Percentiles rank a stretch among this genome's conserved stretches.
These are phyloP conservation scores for Tulasnella sp. DNA, from an alignment of 768 basidiomycete species.

Conservation along the genomic window DNA sequence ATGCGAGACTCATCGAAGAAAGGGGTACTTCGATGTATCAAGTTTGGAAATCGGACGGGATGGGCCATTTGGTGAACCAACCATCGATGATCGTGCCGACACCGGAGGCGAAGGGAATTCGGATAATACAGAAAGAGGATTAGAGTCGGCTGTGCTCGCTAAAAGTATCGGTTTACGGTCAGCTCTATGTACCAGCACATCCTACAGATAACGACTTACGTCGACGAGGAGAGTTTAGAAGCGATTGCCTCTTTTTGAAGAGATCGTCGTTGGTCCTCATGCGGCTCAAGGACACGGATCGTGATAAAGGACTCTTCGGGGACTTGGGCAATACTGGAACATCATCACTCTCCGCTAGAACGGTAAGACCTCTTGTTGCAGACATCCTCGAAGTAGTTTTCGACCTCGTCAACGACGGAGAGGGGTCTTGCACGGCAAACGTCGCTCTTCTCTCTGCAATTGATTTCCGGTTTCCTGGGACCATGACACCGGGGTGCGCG, in stretches of 20 bases:
- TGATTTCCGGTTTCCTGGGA: not conserved
- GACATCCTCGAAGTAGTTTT: not conserved
- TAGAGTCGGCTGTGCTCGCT: not conserved
- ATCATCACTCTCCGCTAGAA: not conserved
- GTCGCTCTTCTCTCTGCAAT: conserved; percentile 11
- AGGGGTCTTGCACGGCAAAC: not conserved
- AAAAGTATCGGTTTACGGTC: not conserved
- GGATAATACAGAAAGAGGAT: not conserved
- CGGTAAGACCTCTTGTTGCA: not conserved
- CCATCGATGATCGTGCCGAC: not conserved
- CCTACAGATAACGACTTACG: not conserved
- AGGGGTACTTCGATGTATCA: conserved; percentile 22
- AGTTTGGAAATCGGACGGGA: conserved; percentile 25
- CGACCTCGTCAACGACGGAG: not conserved
- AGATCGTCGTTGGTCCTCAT: conserved; percentile 25
- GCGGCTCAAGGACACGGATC: not conserved
- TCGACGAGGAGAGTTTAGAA: conserved; percentile 9
- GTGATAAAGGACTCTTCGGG: not conserved
- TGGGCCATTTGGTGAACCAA: conserved; percentile 1
- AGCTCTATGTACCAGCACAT: not conserved
- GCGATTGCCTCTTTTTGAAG: conserved; percentile 19
- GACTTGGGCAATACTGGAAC: not conserved
- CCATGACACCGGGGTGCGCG: not conserved
- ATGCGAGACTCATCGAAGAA: not conserved
- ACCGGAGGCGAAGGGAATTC: conserved; percentile 5